A percentile compares a stretch with the other conserved stretches of the same genome.
phyloP scores from a whole-genome alignment of 106 monocot genomes.

The Allium sativum region DNA sequence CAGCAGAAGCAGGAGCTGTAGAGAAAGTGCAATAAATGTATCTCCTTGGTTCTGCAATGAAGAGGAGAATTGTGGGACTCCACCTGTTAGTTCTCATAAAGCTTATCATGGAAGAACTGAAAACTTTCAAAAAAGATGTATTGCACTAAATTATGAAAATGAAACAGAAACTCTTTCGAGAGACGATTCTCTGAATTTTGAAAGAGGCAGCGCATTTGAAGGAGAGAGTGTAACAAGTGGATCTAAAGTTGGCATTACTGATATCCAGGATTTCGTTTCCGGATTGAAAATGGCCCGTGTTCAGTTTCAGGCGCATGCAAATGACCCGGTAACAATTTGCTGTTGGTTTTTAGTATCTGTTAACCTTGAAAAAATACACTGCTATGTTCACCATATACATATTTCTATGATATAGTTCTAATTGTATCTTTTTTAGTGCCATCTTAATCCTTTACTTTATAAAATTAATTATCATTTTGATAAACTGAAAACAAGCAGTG shows the following conservation, averaged over 20 bases:
- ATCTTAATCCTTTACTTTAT: too few species aligned
- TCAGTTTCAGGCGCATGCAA: conserved; percentile 31
- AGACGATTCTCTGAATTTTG: conserved; percentile 28
- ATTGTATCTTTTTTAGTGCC: too few species aligned
- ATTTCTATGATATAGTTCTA: too few species aligned
- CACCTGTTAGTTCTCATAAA: conserved; percentile 45
- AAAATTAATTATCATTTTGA: too few species aligned
- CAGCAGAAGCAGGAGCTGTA: conserved; percentile 76
- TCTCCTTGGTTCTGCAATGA: conserved; percentile 32
- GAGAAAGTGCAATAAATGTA: conserved; percentile 19
- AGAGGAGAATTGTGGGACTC: conserved; percentile 42
- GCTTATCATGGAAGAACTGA: conserved; percentile 51
- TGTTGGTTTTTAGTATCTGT: too few species aligned
- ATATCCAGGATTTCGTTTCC: conserved; percentile 44
- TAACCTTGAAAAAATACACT: too few species aligned
- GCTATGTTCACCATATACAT: too few species aligned
- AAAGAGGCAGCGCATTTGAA: conserved; percentile 13
- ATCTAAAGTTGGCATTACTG: conserved; percentile 33
- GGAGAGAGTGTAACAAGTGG: conserved; percentile 9
- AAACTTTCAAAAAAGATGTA: conserved; percentile 25
- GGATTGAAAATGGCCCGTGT: conserved; percentile 65
- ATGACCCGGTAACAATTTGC: conserved; percentile 24
- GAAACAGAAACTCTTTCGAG: conserved; percentile 26
- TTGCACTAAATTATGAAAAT: conserved; percentile 27
- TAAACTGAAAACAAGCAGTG: too few species aligned